A percentile compares a stretch with the other conserved stretches of the same genome.
Evolutionary conservation across 306 rosid genomes (phyloP).

Genomic region (Pterocarpus macrocarpus): DNA sequence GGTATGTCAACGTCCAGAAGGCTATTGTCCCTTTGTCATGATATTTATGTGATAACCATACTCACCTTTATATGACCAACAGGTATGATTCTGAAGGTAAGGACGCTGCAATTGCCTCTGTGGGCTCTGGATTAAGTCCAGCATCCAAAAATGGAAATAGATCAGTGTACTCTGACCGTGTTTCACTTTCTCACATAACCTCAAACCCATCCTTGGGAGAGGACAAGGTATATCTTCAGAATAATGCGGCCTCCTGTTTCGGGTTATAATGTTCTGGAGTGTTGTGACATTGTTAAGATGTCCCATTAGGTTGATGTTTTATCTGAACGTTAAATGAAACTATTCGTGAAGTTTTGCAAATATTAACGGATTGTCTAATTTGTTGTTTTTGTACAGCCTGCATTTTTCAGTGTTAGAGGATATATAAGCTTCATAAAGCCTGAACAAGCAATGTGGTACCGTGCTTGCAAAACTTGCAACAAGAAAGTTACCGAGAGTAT

Average conservation of each 20-base stretch:
- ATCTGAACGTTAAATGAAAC: not conserved
- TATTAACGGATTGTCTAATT: conserved; percentile 8
- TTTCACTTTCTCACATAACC: conserved; percentile 62
- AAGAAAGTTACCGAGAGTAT: conserved; percentile 85
- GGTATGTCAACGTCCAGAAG: conserved; percentile 56
- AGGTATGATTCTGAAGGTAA: conserved; percentile 97
- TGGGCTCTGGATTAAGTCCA: conserved; percentile 67
- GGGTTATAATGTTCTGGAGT: not conserved
- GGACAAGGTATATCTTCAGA: conserved; percentile 68
- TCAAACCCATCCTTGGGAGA: conserved; percentile 74
- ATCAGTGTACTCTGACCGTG: conserved; percentile 83
- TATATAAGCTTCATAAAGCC: conserved; percentile 72
- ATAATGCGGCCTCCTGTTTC: not conserved
- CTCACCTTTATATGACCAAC: conserved; percentile 1
- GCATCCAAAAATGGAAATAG: conserved; percentile 57
- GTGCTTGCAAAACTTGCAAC: conserved; percentile 89
- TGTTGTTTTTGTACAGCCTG: conserved; percentile 65
- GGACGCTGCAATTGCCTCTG: conserved; percentile 71
- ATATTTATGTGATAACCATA: not conserved
- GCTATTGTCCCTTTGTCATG: not conserved
- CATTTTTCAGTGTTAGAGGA: conserved; percentile 72
- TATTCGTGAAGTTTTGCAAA: not conserved
- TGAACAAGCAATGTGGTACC: conserved; percentile 95
- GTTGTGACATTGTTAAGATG: not conserved
- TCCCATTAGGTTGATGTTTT: not conserved